Base-by-base conservation (phyloP, 495 filamentous ascomycete genomes). In the Lasiosphaeris hirsuta region DNA sequence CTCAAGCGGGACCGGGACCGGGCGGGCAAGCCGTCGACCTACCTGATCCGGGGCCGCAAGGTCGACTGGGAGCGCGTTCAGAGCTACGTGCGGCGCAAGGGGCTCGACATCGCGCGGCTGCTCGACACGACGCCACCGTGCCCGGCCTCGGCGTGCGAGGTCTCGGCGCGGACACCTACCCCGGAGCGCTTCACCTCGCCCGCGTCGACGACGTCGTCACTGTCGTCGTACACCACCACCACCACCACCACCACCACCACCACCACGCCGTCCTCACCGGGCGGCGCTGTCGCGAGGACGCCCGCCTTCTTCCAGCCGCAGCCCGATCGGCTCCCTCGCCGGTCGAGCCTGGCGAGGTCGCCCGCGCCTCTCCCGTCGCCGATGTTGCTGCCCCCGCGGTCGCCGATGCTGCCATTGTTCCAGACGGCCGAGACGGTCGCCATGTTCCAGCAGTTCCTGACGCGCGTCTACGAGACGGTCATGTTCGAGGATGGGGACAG, bases 71-170 rank as follows among this genome's bases (percentile, higher is more conserved):
- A 69, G 13, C 56, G 58, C 39, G 62, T 69, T 9, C 52, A 59
- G 3, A 68, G 56, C 30, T 72, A 72, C 43, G 58, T 72, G 5
- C 57, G 59, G 38, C 40, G 63, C 35, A 72, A 71, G 43, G 64
- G 64, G 5, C 38, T 67, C 19, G 56, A 67, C 40, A 62, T 67
- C 5, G 19, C 51, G 11, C 42, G 40, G 4, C 57, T 63, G 17
- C 23, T 65, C 17, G 54, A 58, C 48, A 33, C 45, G 10, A 54
- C 51, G 4, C 56, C 51, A 6, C 3, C 42, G 8, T n/a, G 14
- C 8, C 42, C 40, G 5, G 35, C 57, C 3, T 37, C 53, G n/a
- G 52, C 58, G 10, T 38, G 60, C 6, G 63, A 65, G 11, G 45
- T 65, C 13, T 36, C 61, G 7, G 61, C 55, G 15, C 46, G 52